Evolutionary conservation across 2,329 filamentous ascomycete species (phyloP), one percentile per base, ranked within the genome.

Genomic region (Fonsecaea monophora): DNA sequence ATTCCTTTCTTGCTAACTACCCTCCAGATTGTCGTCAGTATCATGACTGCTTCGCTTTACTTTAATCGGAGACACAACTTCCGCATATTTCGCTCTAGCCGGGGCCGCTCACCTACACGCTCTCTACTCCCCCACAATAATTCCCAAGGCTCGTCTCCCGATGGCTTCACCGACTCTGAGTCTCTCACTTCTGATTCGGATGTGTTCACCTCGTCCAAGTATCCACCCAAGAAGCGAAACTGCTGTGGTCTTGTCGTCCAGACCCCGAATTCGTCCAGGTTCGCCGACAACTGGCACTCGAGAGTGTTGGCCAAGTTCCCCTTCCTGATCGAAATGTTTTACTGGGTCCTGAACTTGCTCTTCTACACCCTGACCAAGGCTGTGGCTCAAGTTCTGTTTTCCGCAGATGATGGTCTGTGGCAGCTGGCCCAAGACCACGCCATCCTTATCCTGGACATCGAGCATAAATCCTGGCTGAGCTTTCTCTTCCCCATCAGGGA

Each of bases 281-380:
- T 89, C 76, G 81, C 83, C 45, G 81, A 84, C 67, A 78, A 89
- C 74, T 75, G 85, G 57, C 88, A 90, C 75, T 89, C 85, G 68
- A 82, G 87, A 32, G 82, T 90, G 63, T 80, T 90, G 66, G 85
- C 89, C 75, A 88, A 88, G 73, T 90, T 87, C 70, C 89, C 89
- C 4, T 91, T 91, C 74, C 76, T 91, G 62, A 83, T 91, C 57
- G 89, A 91, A 76, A 90, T 91, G 87, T 90, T 90, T 76, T 91
- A 91, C 79, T 91, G 89, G 89, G 82, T 84, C 53, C 82, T 90
- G 71, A 90, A 88, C 73, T 85, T 88, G 70, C 80, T 84, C 54
- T 87, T 89, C 74, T 90, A 90, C 78, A 82, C 84, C 42, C 79
- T 87, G 76, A 89, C 87, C 7, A 83, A 85, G 15, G 78, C 83